Evolutionary conservation across 192 early-diverging fungal genomes (phyloP).

Genomic region (Coemansia javaensis): DNA sequence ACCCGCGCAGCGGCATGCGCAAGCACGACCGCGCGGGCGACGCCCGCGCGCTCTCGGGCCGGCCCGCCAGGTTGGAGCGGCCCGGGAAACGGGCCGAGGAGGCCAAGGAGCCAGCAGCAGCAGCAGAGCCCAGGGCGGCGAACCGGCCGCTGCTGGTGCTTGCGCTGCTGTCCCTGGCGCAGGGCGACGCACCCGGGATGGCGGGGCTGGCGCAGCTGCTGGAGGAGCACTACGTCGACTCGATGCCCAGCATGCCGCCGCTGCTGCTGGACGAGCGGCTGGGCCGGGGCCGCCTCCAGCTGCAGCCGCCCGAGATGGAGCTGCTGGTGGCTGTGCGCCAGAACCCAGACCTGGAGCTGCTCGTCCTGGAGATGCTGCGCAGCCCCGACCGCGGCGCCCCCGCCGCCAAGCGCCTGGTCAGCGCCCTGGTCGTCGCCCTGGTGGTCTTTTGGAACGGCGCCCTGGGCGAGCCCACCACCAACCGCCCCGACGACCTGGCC

Average conservation of each 20-base stretch:
- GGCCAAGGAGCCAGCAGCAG: neutral
- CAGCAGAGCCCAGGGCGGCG: neutral
- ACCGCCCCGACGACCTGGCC: slow-evolving; percentile 20
- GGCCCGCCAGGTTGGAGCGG: neutral
- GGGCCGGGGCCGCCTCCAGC: slow-evolving; percentile 7
- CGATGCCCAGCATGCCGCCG: slow-evolving; percentile 31
- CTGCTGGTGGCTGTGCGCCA: slow-evolving; percentile 29
- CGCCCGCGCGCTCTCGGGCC: slow-evolving; percentile 31
- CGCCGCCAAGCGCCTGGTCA: slow-evolving; percentile 14
- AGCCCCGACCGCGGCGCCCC: slow-evolving; percentile 1
- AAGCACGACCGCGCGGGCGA: slow-evolving; percentile 21
- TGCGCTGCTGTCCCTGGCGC: slow-evolving; percentile 14
- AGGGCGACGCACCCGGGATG: slow-evolving; percentile 1
- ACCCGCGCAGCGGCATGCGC: slow-evolving; percentile 33
- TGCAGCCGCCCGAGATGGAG: slow-evolving; percentile 36
- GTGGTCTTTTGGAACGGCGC: slow-evolving; percentile 43
- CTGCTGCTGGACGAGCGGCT: slow-evolving; percentile 29
- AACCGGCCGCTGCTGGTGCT: slow-evolving; percentile 15
- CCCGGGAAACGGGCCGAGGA: slow-evolving; percentile 12
- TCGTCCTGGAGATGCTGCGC: slow-evolving; percentile 10
- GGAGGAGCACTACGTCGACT: slow-evolving; percentile 36
- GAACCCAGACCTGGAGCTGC: slow-evolving; percentile 21
- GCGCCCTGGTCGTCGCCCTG: slow-evolving; percentile 28
- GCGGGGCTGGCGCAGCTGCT: slow-evolving; percentile 18
- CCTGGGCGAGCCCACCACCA: slow-evolving; percentile 20